Evolutionary conservation across 2,329 filamentous ascomycete species (phyloP), one percentile per base, ranked within the genome.

Genomic region (Nemania serpens): DNA sequence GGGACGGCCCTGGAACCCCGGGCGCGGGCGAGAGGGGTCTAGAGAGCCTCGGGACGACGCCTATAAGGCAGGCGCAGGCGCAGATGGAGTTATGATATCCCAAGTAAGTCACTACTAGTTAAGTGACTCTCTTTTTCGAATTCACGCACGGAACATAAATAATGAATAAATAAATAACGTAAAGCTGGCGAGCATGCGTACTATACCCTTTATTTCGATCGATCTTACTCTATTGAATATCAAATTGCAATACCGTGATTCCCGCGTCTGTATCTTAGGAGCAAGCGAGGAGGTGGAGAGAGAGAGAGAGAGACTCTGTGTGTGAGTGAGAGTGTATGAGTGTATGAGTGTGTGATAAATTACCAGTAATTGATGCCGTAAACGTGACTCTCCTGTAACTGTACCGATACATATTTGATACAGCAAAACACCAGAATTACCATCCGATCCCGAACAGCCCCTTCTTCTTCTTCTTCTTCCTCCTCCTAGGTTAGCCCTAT

Each of bases 11-110:
- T 18, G 65, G 64, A 13, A 67, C 68, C 1, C 68, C 60, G 3
- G 62, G 68, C 1, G 76, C 60, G 3, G 62, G 68, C 1, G 76
- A 79, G 62, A 73, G 81, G 33, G 80, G 80, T 0, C 66, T 82
- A 3, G 81, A 82, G 64, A 82, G 79, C 59, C 72, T 82, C 11
- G 80, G 80, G 2, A 77, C 78, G 42, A 80, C 79, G 45, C 77
- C 79, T 1, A 73, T 75, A 6, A 70, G 69, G 58, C 68, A 72
- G 1, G 68, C 75, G 46, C 25, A 29, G 25, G n/a, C n/a, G n/a
- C 49, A 74, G 73, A 75, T 65, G 63, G 73, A 73, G 58, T 66
- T 65, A 66, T 68, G 67, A 71, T 69, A 69, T 66, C 68, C 64
- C 54, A n/a, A n/a, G n/a, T n/a, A n/a, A n/a, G n/a, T n/a, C n/a